Conservation (phyloP, 495 filamentous ascomycete species). For the Daldinia vernicosa region DNA sequence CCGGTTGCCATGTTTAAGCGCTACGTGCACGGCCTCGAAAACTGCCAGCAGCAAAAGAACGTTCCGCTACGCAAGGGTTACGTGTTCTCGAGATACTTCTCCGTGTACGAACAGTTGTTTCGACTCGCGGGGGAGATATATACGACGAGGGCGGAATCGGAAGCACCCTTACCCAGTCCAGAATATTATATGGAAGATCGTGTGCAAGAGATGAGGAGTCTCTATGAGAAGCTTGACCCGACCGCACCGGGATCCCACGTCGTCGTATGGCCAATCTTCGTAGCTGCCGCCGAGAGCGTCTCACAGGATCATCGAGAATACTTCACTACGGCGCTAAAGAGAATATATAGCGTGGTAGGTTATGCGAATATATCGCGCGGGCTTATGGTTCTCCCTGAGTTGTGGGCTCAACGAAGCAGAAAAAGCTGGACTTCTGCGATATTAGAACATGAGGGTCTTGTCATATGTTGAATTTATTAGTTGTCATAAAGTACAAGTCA, state of each 20-base stretch:
- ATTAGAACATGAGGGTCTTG: slow-evolving; percentile 18
- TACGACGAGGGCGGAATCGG: background rate
- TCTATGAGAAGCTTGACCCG: background rate
- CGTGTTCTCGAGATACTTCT: background rate
- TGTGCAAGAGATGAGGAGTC: background rate
- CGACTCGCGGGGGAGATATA: background rate
- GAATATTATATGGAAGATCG: slow-evolving; percentile 1
- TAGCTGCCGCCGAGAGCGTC: background rate
- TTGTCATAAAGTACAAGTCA: background rate
- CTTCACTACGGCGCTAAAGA: background rate
- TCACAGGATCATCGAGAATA: background rate
- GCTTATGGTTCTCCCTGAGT: slow-evolving; percentile 7
- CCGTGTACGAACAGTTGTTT: background rate
- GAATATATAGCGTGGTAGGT: background rate
- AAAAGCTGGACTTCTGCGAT: slow-evolving; percentile 17
- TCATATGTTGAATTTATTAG: slow-evolving; percentile 9
- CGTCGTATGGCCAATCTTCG: background rate
- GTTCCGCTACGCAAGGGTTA: background rate
- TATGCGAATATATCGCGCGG: slow-evolving; percentile 5
- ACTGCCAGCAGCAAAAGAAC: background rate
- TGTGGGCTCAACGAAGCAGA: slow-evolving; percentile 11
- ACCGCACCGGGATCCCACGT: background rate
- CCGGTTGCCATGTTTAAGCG: slow-evolving; percentile 8
- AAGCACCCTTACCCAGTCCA: background rate
- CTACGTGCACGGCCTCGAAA: background rate